Evolutionary conservation across 1,139 yeast species (phyloP).

Genomic region (Yamadazyma diddensiae): DNA sequence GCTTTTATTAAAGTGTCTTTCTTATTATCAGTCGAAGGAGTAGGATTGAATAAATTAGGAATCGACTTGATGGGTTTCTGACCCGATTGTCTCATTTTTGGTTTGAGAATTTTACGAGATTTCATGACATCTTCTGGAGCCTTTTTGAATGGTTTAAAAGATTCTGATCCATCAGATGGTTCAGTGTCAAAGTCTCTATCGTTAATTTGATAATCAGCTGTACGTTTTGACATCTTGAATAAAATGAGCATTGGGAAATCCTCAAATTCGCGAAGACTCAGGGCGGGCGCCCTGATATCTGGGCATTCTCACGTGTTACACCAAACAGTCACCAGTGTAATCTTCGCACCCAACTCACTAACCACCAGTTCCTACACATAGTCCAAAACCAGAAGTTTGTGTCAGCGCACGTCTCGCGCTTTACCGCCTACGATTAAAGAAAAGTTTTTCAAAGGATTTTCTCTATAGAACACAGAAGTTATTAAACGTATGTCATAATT

Average conservation of each 20-base stretch:
- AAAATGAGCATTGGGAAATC: no score
- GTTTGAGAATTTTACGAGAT: slow-evolving; percentile 63
- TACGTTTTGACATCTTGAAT: slow-evolving; percentile 57
- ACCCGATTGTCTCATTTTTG: slow-evolving; percentile 32
- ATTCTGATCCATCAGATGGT: slow-evolving; percentile 27
- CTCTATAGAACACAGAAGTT: slow-evolving; percentile 11
- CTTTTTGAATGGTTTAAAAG: slow-evolving; percentile 21
- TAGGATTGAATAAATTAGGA: slow-evolving; percentile 1
- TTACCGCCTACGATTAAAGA: no score
- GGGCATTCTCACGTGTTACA: not conserved
- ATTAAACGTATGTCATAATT: slow-evolving; percentile 10
- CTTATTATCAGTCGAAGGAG: no score
- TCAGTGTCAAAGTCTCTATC: slow-evolving; percentile 36
- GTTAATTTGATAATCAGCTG: slow-evolving; percentile 58
- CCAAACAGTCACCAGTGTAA: no score
- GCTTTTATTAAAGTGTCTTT: slow-evolving; percentile 69
- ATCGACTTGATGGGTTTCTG: slow-evolving; percentile 6
- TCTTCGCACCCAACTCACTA: no score
- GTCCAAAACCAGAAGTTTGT: no score
- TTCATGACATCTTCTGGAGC: slow-evolving; percentile 69
- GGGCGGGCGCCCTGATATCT: no score
- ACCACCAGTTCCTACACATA: no score
- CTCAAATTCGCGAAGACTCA: no score
- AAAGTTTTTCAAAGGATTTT: slow-evolving; percentile 6
- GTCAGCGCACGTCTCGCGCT: no score